phyloP scores from a whole-genome alignment of 768 basidiomycete genomes.

The Lactifluus piperatus region DNA sequence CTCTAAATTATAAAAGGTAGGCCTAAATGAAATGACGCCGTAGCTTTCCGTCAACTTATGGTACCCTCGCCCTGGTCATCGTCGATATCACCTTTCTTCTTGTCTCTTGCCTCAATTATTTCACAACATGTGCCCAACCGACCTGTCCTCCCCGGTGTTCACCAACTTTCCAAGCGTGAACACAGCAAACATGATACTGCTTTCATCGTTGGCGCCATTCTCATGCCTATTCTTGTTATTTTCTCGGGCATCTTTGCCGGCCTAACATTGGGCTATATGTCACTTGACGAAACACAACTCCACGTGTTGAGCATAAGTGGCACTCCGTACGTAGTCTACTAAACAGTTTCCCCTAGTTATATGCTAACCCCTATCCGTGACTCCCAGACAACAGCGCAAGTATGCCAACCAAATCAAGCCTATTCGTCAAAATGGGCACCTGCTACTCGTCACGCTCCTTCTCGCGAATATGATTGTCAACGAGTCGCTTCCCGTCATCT shows the following conservation, averaged over 20 bases:
- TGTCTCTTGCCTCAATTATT: conserved; percentile 17
- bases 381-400: conserved; percentile 59
- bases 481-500: conserved; percentile 78
- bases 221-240: conserved; percentile 80
- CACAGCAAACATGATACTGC: conserved; percentile 19
- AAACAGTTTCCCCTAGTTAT: neutral
- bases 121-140: conserved; percentile 20
- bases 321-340: conserved; percentile 48
- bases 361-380: neutral
- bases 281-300: conserved; percentile 86
- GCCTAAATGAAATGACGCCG: neutral
- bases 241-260: conserved; percentile 86
- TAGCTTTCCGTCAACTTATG: conserved; percentile 15
- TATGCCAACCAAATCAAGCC: conserved; percentile 84
- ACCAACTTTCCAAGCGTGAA: conserved; percentile 28
- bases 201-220: conserved; percentile 38
- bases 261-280: conserved; percentile 88
- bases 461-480: conserved; percentile 91
- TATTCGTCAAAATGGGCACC: conserved; percentile 74
- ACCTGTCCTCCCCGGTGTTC: conserved; percentile 10
- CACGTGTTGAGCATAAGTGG: conserved; percentile 82
- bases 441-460: conserved; percentile 74
- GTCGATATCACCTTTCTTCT: conserved; percentile 11
- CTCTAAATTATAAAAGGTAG: neutral
- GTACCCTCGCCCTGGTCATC: conserved; percentile 12